phyloP scores from a whole-genome alignment of 768 basidiomycete genomes.

The Coprinellus aureogranulatus region DNA sequence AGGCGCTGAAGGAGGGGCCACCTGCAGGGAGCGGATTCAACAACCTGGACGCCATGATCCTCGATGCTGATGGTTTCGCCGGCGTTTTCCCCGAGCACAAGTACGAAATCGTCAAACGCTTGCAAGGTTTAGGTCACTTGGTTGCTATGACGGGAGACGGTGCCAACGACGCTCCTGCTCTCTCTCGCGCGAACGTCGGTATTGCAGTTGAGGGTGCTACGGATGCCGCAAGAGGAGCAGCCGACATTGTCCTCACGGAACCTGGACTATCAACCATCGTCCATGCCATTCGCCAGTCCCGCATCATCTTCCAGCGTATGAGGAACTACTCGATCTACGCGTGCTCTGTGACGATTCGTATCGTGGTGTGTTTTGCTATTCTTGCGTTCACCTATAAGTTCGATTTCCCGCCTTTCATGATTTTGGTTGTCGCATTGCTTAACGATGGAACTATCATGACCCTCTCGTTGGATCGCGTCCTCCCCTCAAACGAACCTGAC shows the following conservation, averaged over 20 bases:
- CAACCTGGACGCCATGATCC: constrained; percentile 94
- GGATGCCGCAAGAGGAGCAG: constrained; percentile 96
- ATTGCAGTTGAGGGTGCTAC: constrained; percentile 99
- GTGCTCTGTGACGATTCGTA: constrained; percentile 95
- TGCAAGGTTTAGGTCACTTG: constrained; percentile 92
- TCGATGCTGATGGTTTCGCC: constrained; percentile 99
- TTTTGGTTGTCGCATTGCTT: constrained; percentile 93
- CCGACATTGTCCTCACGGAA: constrained; percentile 96
- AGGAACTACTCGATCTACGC: constrained; percentile 98
- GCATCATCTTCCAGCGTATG: constrained; percentile 99
- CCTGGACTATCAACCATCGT: constrained; percentile 99
- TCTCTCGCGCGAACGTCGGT: constrained; percentile 98
- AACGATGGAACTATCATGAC: constrained; percentile 99
- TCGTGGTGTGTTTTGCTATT: constrained; percentile 95
- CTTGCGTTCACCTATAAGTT: constrained; percentile 95
- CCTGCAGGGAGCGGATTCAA: constrained; percentile 80
- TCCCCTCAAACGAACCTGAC: constrained; percentile 90
- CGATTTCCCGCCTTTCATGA: constrained; percentile 99
- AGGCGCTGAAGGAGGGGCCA: constrained; percentile 98
- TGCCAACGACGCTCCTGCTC: constrained; percentile 97
- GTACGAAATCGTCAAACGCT: constrained; percentile 98
- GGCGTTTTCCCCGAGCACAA: constrained; percentile 99
- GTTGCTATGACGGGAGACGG: constrained; percentile 99
- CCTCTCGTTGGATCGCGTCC: constrained; percentile 89
- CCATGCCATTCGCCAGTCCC: constrained; percentile 96